Evolutionary conservation across 148 eudicot genomes (phyloP).

Genomic region (Chenopodium suecicum): DNA sequence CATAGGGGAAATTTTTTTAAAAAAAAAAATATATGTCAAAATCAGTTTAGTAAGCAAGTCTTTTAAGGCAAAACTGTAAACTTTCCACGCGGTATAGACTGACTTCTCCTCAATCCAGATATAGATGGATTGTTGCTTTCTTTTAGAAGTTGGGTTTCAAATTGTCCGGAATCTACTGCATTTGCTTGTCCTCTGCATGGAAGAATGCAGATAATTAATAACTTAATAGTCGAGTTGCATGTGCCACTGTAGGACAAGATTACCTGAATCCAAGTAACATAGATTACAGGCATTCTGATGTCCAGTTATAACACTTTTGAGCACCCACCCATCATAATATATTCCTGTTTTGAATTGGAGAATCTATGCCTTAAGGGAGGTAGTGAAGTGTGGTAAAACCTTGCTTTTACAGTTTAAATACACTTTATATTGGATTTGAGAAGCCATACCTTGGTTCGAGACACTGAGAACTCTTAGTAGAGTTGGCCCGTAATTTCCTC

Average conservation of each 20-base stretch:
- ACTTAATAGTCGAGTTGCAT: neutral
- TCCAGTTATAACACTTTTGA: neutral
- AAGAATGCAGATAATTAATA: conserved; percentile 8
- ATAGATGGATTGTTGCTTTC: conserved; percentile 45
- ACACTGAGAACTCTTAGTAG: conserved; percentile 58
- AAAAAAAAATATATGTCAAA: neutral
- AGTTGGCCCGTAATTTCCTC: conserved; percentile 47
- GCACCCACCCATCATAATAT: neutral
- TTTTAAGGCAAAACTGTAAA: conserved; percentile 49
- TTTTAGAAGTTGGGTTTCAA: conserved; percentile 46
- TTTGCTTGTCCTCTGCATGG: conserved; percentile 47
- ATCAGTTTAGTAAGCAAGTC: conserved; percentile 5
- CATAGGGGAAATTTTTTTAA: neutral
- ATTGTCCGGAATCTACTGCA: conserved; percentile 41
- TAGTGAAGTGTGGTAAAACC: neutral
- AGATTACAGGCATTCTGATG: neutral
- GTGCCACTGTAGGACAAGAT: too few species aligned
- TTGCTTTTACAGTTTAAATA: neutral
- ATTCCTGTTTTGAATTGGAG: too few species aligned
- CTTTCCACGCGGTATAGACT: conserved; percentile 78
- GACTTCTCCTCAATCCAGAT: conserved; percentile 64
- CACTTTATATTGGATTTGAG: neutral
- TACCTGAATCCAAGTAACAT: too few species aligned
- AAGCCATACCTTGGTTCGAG: conserved; percentile 67
- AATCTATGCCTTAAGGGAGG: too few species aligned